Evolutionary conservation across 225 moss, liverwort and hornwort genomes (phyloP).

Genomic region (Physcomitrellopsis africana): DNA sequence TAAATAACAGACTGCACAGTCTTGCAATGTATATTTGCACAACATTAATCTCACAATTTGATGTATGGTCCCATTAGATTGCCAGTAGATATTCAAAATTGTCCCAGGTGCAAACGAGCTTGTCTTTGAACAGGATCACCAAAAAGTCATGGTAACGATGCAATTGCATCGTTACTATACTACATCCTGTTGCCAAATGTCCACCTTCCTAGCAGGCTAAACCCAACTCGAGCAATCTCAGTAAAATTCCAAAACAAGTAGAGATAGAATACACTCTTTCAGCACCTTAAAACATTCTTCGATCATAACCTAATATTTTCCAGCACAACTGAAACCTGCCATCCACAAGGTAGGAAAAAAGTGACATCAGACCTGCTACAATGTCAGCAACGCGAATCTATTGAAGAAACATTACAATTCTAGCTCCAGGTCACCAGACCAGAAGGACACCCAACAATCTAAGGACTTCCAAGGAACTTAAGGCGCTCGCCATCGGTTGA

Average conservation of each 20-base stretch:
- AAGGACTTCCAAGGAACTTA: not conserved
- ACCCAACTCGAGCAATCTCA: not conserved
- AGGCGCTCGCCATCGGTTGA: not conserved
- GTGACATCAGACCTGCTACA: slow-evolving; percentile 4
- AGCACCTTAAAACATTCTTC: slow-evolving; percentile 5
- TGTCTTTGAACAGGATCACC: slow-evolving; percentile 20
- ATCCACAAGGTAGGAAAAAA: slow-evolving; percentile 29
- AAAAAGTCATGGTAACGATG: slow-evolving; percentile 6
- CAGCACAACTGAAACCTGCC: slow-evolving; percentile 5
- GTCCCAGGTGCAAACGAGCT: slow-evolving; percentile 5
- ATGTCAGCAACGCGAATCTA: slow-evolving; percentile 1
- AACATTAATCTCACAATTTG: slow-evolving; percentile 28
- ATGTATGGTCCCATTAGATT: slow-evolving; percentile 5
- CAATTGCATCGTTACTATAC: slow-evolving; percentile 15
- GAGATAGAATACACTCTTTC: slow-evolving; percentile 2
- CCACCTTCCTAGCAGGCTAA: slow-evolving; percentile 27
- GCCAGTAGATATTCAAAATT: slow-evolving; percentile 16
- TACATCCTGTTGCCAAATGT: slow-evolving; percentile 30
- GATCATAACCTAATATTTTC: not conserved
- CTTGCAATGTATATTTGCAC: slow-evolving; percentile 35
- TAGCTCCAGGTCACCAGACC: not conserved
- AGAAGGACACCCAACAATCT: slow-evolving; percentile 4
- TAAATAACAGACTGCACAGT: not conserved
- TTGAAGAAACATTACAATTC: slow-evolving; percentile 17
- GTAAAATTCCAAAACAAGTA: not conserved